Percentiles rank a stretch among this genome's conserved stretches.
These are phyloP conservation scores for Stemphylium vesicarium DNA, from an alignment of 2,329 filamentous ascomycete genomes.

Conservation along the genomic window DNA sequence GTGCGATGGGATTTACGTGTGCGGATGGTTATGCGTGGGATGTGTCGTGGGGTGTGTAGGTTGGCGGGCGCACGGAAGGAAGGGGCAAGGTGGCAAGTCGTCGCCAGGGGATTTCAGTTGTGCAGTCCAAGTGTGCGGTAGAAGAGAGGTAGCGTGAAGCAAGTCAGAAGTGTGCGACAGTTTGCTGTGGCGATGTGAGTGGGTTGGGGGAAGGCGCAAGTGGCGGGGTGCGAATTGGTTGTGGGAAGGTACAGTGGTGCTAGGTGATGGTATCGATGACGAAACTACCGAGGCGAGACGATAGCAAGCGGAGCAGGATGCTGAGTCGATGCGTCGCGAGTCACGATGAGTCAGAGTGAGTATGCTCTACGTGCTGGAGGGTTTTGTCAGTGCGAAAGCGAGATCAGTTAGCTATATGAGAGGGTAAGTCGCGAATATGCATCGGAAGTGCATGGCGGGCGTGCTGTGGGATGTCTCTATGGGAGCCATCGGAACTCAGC, in stretches of 20 bases:
- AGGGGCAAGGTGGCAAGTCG: slow-evolving; percentile 21
- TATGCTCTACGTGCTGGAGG: slow-evolving; percentile 12
- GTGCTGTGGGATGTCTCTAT: slow-evolving; percentile 30
- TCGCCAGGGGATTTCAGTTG: slow-evolving; percentile 1
- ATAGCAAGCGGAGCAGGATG: slow-evolving; percentile 17
- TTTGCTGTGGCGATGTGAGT: slow-evolving; percentile 2
- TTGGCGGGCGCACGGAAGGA: slow-evolving; percentile 4
- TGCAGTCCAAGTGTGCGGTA: neutral
- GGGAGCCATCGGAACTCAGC: slow-evolving; percentile 22
- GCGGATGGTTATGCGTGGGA: neutral
- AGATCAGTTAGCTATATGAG: slow-evolving; percentile 16
- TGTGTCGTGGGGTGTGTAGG: neutral
- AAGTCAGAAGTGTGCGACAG: slow-evolving; percentile 2
- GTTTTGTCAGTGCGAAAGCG: slow-evolving; percentile 10
- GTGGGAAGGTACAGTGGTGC: slow-evolving; percentile 20
- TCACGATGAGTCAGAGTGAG: slow-evolving; percentile 27
- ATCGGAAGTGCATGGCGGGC: slow-evolving; percentile 16
- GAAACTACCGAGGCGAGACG: slow-evolving; percentile 35
- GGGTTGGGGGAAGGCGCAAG: slow-evolving; percentile 8
- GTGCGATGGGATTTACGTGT: slow-evolving; percentile 19
- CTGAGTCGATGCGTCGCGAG: slow-evolving; percentile 16
- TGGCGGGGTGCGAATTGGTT: slow-evolving; percentile 18
- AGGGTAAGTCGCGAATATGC: slow-evolving; percentile 8
- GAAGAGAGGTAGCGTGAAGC: neutral
- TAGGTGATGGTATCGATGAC: slow-evolving; percentile 35